These are phyloP conservation scores for Somion occarium DNA, from an alignment of 1,284 basidiomycete species.

Conservation along the genomic window DNA sequence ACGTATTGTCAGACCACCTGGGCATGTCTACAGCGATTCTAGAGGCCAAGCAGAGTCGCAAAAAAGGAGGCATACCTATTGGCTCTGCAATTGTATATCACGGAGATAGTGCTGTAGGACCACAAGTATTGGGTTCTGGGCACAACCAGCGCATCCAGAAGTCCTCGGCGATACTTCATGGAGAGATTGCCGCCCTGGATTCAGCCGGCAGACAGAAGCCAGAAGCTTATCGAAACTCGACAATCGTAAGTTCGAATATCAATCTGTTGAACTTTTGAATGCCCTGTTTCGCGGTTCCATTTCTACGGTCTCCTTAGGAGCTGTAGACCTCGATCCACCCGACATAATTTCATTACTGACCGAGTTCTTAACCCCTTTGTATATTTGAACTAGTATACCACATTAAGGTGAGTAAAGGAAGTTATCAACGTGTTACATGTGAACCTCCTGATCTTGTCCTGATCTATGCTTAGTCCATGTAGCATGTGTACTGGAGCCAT, in stretches of 20 bases:
- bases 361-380: too few relatives aligned
- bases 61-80: conserved; percentile 56
- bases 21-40: conserved; percentile 31
- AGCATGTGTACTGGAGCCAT: conserved; percentile 61
- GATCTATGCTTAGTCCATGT: conserved; percentile 39
- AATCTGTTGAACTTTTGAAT: too few relatives aligned
- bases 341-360: too few relatives aligned
- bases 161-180: conserved; percentile 48
- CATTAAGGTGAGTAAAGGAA: conserved; percentile 42
- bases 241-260: conserved; percentile 34
- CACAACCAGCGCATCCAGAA: conserved; percentile 54
- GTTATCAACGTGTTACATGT: too few relatives aligned
- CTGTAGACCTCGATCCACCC: too few relatives aligned
- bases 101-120: conserved; percentile 14
- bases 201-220: conserved; percentile 42
- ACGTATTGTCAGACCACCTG: not conserved
- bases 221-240: conserved; percentile 39
- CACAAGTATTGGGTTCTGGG: conserved; percentile 37
- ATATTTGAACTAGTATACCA: conserved; percentile 36
- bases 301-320: too few relatives aligned
- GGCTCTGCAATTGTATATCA: conserved; percentile 43
- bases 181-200: conserved; percentile 49
- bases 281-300: too few relatives aligned
- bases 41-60: conserved; percentile 39
- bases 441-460: not conserved